These are phyloP conservation scores for Didymellaceae sp. DNA, from an alignment of 2,329 filamentous ascomycete species.

Conservation along the genomic window DNA sequence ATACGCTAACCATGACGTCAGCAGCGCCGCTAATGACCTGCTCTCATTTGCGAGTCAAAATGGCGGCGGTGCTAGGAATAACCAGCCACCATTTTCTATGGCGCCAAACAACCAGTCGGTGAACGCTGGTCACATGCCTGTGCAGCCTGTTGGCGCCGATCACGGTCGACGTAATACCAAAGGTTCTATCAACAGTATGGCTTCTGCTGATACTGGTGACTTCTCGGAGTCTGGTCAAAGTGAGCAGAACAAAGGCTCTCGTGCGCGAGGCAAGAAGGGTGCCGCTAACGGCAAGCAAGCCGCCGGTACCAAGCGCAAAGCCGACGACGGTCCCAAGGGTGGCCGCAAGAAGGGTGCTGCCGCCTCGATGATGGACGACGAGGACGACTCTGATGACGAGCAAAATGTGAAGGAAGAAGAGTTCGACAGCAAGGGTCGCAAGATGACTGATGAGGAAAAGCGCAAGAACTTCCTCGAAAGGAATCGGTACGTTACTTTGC, in stretches of 20 bases:
- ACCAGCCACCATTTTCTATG: slow-evolving; percentile 58
- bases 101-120: slow-evolving; percentile 47
- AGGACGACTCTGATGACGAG: slow-evolving; percentile 52
- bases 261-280: slow-evolving; percentile 47
- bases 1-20: slow-evolving; percentile 86
- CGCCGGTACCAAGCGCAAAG: slow-evolving; percentile 70
- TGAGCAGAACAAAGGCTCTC: slow-evolving; percentile 62
- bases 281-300: slow-evolving; percentile 44
- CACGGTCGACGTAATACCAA: slow-evolving; percentile 58
- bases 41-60: slow-evolving; percentile 82
- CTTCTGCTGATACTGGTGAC: slow-evolving; percentile 63
- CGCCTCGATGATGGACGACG: slow-evolving; percentile 55
- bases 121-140: slow-evolving; percentile 55
- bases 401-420: slow-evolving; percentile 47
- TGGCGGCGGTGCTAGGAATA: slow-evolving; percentile 62
- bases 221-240: slow-evolving; percentile 76
- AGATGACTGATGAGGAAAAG: slow-evolving; percentile 99
- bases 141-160: slow-evolving; percentile 57
- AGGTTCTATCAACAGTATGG: slow-evolving; percentile 65
- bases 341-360: slow-evolving; percentile 71
- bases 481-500: slow-evolving; percentile 73
- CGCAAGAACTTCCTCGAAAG: slow-evolving; percentile 96
- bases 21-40: slow-evolving; percentile 92
- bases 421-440: slow-evolving; percentile 65
- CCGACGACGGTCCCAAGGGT: slow-evolving; percentile 73